A percentile compares a stretch with the other conserved stretches of the same genome.
These are phyloP conservation scores for Aschersonia sp. DNA, from an alignment of 2,329 filamentous ascomycete species.

Conservation along the genomic window DNA sequence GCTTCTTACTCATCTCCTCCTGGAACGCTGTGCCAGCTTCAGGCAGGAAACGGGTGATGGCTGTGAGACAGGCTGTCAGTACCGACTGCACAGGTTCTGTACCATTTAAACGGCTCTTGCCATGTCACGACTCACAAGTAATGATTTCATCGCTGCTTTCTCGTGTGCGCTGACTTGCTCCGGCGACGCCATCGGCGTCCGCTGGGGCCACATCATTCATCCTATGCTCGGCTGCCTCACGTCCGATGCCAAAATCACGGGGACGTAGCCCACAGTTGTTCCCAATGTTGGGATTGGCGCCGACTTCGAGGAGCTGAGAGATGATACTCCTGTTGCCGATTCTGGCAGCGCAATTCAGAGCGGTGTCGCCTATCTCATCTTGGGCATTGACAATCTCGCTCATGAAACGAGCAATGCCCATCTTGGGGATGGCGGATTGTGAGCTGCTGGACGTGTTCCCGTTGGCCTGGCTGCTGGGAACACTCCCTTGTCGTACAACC, in stretches of 20 bases:
- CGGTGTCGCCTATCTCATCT: slow-evolving; percentile 89
- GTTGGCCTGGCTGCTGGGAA: slow-evolving; percentile 36
- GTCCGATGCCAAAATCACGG: slow-evolving; percentile 86
- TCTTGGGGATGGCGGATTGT: slow-evolving; percentile 40
- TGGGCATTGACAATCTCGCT: slow-evolving; percentile 93
- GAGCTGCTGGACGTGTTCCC: slow-evolving; percentile 22
- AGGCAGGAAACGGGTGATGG: slow-evolving; percentile 70
- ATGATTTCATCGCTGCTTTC: slow-evolving; percentile 73
- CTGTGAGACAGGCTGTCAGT: slow-evolving; percentile 20
- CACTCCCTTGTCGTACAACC: slow-evolving; percentile 73
- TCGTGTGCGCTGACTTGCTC: slow-evolving; percentile 39
- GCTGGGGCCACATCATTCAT: slow-evolving; percentile 25
- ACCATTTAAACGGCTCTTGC: neutral
- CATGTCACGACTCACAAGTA: slow-evolving; percentile 44
- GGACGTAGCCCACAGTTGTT: slow-evolving; percentile 83
- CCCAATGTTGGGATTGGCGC: slow-evolving; percentile 80
- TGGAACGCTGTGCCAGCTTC: slow-evolving; percentile 70
- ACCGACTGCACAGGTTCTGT: neutral
- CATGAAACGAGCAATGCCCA: slow-evolving; percentile 87
- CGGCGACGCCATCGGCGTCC: slow-evolving; percentile 28
- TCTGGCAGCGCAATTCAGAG: slow-evolving; percentile 81
- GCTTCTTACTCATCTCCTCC: slow-evolving; percentile 68
- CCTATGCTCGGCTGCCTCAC: slow-evolving; percentile 36
- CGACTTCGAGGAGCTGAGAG: slow-evolving; percentile 89
- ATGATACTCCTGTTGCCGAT: slow-evolving; percentile 93